Conservation (phyloP, 2,329 filamentous ascomycete species). For the Colletotrichum endophyticum region DNA sequence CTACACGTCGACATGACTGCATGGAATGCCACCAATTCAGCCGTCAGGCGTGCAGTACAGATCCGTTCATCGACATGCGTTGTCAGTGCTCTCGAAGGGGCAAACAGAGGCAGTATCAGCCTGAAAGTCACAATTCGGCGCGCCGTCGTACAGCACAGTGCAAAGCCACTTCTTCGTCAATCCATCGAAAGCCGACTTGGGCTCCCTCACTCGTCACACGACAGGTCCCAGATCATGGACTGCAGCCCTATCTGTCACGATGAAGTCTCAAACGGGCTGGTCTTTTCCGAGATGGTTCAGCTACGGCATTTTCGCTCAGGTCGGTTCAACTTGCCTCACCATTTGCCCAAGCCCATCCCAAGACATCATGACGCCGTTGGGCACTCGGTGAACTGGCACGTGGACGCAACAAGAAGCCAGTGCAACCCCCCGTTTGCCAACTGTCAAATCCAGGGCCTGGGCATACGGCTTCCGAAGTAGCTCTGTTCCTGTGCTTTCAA, state of each 20-base stretch:
- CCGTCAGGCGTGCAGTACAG: background rate
- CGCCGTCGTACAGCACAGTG: background rate
- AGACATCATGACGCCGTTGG: background rate
- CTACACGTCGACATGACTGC: background rate
- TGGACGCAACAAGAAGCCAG: background rate
- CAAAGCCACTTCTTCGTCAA: background rate
- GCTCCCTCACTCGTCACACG: background rate
- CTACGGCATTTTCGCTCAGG: background rate
- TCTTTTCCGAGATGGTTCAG: background rate
- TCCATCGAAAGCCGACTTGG: background rate
- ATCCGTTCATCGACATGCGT: background rate
- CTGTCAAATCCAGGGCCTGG: background rate
- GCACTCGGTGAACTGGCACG: background rate
- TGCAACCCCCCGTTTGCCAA: constrained; percentile 6
- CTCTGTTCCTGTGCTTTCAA: background rate
- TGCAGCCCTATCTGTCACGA: constrained; percentile 14
- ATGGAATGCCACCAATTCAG: background rate
- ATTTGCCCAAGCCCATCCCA: background rate
- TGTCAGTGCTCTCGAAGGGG: background rate
- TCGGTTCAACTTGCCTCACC: background rate
- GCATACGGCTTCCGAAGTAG: background rate
- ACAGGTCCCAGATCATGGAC: background rate
- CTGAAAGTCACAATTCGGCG: background rate
- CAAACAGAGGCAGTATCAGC: background rate
- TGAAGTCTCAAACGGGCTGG: background rate